Evolutionary conservation across 768 basidiomycete species (phyloP).

Genomic region (Boletus sp.): DNA sequence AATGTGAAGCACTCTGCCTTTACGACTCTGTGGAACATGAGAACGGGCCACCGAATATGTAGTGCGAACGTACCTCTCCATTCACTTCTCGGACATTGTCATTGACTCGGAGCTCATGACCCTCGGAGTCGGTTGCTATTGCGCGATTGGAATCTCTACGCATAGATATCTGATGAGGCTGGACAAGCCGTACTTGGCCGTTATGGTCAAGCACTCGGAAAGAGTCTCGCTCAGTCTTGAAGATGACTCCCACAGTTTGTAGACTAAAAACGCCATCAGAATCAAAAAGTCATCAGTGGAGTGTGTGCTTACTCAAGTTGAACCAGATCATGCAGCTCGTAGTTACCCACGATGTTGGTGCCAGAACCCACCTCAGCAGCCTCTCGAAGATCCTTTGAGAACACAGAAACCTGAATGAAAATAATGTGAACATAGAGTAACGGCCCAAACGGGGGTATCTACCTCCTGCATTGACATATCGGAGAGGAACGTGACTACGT

Average conservation of each 20-base stretch:
- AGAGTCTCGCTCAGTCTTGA: constrained; percentile 93
- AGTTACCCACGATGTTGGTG: constrained; percentile 86
- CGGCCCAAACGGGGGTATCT: constrained; percentile 7
- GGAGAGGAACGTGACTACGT: constrained; percentile 93
- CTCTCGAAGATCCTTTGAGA: constrained; percentile 94
- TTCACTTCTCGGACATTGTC: constrained; percentile 94
- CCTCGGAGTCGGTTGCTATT: constrained; percentile 87
- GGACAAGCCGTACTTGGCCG: constrained; percentile 82
- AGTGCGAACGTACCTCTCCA: constrained; percentile 62
- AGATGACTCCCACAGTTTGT: constrained; percentile 95
- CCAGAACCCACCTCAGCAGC: constrained; percentile 96
- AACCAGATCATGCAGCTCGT: constrained; percentile 94
- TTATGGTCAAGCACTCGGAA: constrained; percentile 97
- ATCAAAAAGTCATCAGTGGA: neutral
- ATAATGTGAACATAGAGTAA: constrained; percentile 3
- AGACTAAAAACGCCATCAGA: constrained; percentile 46
- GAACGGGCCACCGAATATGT: neutral
- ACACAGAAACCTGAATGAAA: constrained; percentile 78
- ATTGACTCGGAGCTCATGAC: constrained; percentile 79
- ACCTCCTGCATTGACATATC: constrained; percentile 98
- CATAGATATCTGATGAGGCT: constrained; percentile 94
- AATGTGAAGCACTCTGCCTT: constrained; percentile 89
- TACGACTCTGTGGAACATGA: constrained; percentile 54
- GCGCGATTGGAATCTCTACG: constrained; percentile 77
- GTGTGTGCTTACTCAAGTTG: constrained; percentile 80